A percentile compares a stretch with the other conserved stretches of the same genome.
Conservation (phyloP, 768 basidiomycete species). For the Lactarius pseudohatsudake region DNA sequence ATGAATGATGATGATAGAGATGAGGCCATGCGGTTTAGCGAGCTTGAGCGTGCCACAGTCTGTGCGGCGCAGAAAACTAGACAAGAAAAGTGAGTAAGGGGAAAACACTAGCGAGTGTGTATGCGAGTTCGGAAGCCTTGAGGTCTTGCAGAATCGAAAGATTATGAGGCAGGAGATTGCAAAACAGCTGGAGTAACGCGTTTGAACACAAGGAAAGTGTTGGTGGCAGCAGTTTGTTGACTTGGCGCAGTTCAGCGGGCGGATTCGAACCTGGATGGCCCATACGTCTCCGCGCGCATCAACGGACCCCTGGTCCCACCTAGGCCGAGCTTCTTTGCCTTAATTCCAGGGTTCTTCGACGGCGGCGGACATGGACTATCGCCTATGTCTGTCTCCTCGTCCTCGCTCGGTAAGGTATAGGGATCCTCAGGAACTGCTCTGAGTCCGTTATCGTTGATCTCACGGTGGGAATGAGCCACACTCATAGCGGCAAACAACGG, state of each 20-base stretch:
- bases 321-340: constrained; percentile 56
- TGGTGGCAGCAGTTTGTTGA: neutral
- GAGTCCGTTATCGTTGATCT: constrained; percentile 44
- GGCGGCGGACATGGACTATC: constrained; percentile 89
- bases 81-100: neutral
- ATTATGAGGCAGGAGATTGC: neutral
- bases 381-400: constrained; percentile 75
- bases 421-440: constrained; percentile 70
- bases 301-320: constrained; percentile 40
- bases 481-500: constrained; percentile 66
- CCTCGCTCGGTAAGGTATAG: constrained; percentile 60
- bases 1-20: constrained; percentile 12
- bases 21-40: neutral
- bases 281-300: constrained; percentile 67
- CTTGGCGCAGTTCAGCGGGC: constrained; percentile 33
- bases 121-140: neutral
- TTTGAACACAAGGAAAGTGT: neutral
- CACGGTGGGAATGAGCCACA: constrained; percentile 64
- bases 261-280: constrained; percentile 51
- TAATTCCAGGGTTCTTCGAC: constrained; percentile 53
- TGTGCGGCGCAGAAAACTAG: neutral
- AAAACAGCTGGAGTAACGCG: neutral
- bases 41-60: neutral
- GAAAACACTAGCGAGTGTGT: neutral
- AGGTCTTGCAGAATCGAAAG: neutral